Evolutionary conservation across 2,329 filamentous ascomycete genomes (phyloP).

Genomic region (Juglanconis sp.): DNA sequence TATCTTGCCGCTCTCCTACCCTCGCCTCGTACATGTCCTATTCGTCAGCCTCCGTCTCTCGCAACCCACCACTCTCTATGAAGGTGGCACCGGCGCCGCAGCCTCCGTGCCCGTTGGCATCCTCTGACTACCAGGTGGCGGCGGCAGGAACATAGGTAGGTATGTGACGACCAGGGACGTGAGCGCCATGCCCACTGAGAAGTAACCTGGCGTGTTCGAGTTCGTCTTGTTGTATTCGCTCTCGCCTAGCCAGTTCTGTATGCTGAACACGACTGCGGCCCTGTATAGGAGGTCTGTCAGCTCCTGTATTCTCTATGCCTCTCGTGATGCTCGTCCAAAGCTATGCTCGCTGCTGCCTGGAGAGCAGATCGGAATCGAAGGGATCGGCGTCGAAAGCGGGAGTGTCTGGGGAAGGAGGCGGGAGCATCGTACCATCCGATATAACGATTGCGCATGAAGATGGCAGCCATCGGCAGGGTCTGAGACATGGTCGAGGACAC

Average conservation of each 20-base stretch:
- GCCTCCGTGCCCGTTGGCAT: slow-evolving; percentile 27
- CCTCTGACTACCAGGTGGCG: slow-evolving; percentile 21
- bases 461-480: slow-evolving; percentile 92
- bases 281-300: slow-evolving; percentile 33
- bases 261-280: slow-evolving; percentile 70
- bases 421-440: slow-evolving; percentile 54
- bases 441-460: slow-evolving; percentile 88
- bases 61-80: slow-evolving; percentile 7
- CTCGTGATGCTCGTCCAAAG: background rate
- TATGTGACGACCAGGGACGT: slow-evolving; percentile 36
- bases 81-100: slow-evolving; percentile 25
- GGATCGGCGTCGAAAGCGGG: background rate
- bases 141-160: slow-evolving; percentile 34
- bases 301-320: background rate
- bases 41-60: too few relatives aligned
- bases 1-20: too few relatives aligned
- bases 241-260: slow-evolving; percentile 77
- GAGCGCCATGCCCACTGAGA: slow-evolving; percentile 33
- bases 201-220: slow-evolving; percentile 60
- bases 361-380: background rate
- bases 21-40: too few relatives aligned
- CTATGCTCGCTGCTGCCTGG: background rate
- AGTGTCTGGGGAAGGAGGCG: background rate
- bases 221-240: slow-evolving; percentile 64
- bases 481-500: slow-evolving; percentile 69